Percentiles rank a stretch among this genome's conserved stretches.
phyloP scores from a whole-genome alignment of 148 eudicot species.

The Fagopyrum tataricum region DNA sequence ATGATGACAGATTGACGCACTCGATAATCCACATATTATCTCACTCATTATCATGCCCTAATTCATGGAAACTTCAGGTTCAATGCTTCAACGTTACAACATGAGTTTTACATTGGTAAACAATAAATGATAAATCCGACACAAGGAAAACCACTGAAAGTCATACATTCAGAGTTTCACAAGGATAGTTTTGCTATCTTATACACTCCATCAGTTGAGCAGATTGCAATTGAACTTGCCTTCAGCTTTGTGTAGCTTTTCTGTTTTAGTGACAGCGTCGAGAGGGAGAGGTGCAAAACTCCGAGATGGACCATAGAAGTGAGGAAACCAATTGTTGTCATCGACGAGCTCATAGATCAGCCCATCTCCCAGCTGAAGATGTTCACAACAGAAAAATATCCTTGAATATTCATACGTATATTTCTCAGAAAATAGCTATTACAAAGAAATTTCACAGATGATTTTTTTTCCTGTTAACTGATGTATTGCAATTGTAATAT shows the following conservation, averaged over 20 bases:
- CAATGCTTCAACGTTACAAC: background rate
- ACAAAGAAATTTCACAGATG: background rate
- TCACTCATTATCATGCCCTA: no score
- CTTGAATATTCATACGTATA: no score
- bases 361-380: slow-evolving; percentile 79
- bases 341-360: slow-evolving; percentile 75
- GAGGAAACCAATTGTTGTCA: slow-evolving; percentile 62
- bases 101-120: background rate
- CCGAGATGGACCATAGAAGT: slow-evolving; percentile 90
- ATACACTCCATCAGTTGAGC: slow-evolving; percentile 22
- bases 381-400: background rate
- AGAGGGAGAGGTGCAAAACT: slow-evolving; percentile 73
- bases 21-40: no score
- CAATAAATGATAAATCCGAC: slow-evolving; percentile 2
- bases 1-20: no score
- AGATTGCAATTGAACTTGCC: slow-evolving; percentile 57
- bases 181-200: background rate
- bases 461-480: background rate
- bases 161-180: background rate
- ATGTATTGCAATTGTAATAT: background rate
- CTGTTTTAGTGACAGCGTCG: slow-evolving; percentile 60
- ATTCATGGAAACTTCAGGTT: no score
- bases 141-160: background rate
- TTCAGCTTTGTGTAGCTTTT: slow-evolving; percentile 46
- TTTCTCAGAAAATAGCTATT: background rate